These are phyloP conservation scores for Priceomyces castillae DNA, from an alignment of 805 yeast genomes.

Conservation along the genomic window DNA sequence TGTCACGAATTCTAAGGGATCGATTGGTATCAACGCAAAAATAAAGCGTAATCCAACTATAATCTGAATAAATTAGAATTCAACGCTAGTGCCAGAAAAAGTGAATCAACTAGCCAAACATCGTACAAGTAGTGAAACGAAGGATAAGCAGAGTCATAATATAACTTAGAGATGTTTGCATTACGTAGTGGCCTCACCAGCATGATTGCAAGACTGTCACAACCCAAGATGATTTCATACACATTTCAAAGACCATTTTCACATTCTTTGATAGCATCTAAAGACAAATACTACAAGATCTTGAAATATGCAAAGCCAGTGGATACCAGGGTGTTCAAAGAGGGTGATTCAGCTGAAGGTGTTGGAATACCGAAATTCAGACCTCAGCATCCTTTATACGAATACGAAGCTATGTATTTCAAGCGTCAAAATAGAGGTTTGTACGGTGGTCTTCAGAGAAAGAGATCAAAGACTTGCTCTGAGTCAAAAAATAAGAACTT, in stretches of 20 bases:
- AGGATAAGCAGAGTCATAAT: too few species aligned
- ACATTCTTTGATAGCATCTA: background rate
- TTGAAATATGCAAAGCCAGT: constrained; percentile 38
- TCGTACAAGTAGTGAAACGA: too few species aligned
- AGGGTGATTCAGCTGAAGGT: constrained; percentile 33
- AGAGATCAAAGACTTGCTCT: constrained; percentile 73
- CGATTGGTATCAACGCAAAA: too few species aligned
- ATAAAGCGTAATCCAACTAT: too few species aligned
- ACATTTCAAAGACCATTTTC: background rate
- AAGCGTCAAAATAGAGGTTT: constrained; percentile 86
- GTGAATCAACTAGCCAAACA: too few species aligned
- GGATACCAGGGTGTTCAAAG: constrained; percentile 32
- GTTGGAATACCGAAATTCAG: constrained; percentile 22
- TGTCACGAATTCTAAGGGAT: too few species aligned
- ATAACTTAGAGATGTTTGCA: background rate
- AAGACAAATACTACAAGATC: constrained; percentile 40
- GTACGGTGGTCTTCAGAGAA: constrained; percentile 83
- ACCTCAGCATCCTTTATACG: constrained; percentile 27
- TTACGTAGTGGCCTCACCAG: background rate
- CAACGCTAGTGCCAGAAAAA: too few species aligned
- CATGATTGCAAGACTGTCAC: background rate
- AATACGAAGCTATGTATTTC: constrained; percentile 68
- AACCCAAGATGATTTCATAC: background rate
- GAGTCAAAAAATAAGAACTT: constrained; percentile 73
- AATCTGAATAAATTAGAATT: too few species aligned